A percentile compares a stretch with the other conserved stretches of the same genome.
phyloP scores from a whole-genome alignment of 176 grass and related monocot genomes.

The Tillandsia fasciculata region DNA sequence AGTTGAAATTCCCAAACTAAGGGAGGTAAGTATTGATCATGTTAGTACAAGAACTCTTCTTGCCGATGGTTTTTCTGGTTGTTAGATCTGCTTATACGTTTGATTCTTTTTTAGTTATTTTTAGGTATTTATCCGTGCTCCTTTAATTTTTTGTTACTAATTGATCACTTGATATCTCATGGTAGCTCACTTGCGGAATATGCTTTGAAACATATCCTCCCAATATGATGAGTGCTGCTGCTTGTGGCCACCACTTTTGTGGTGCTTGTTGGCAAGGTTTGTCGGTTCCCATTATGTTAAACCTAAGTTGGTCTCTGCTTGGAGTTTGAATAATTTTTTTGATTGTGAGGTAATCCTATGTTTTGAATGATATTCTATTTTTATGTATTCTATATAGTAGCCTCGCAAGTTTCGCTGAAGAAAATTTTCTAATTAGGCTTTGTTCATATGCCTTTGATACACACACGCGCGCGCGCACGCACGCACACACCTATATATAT shows the following conservation, averaged over 20 bases:
- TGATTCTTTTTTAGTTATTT: not conserved
- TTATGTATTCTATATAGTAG: no score
- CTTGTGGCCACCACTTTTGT: slow-evolving; percentile 79
- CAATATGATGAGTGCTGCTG: slow-evolving; percentile 39
- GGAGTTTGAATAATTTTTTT: not conserved
- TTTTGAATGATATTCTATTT: no score
- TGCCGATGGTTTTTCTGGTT: slow-evolving; percentile 8
- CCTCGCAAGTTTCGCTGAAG: no score
- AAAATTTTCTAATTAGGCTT: no score
- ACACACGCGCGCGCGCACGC: no score
- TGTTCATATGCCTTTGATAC: no score
- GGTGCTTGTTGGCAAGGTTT: slow-evolving; percentile 79
- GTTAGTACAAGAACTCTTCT: slow-evolving; percentile 1
- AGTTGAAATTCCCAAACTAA: slow-evolving; percentile 19
- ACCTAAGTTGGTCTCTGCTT: slow-evolving; percentile 9
- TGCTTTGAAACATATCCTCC: slow-evolving; percentile 71
- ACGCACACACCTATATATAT: no score
- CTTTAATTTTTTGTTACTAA: slow-evolving; percentile 19
- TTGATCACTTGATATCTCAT: slow-evolving; percentile 21
- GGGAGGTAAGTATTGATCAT: slow-evolving; percentile 33
- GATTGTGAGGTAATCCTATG: no score
- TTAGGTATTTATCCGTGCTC: not conserved
- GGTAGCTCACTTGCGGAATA: slow-evolving; percentile 89
- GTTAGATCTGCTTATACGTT: not conserved
- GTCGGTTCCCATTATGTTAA: not conserved